Conservation (phyloP, 148 eudicot genomes). For the Rhododendron kiyosumense region DNA sequence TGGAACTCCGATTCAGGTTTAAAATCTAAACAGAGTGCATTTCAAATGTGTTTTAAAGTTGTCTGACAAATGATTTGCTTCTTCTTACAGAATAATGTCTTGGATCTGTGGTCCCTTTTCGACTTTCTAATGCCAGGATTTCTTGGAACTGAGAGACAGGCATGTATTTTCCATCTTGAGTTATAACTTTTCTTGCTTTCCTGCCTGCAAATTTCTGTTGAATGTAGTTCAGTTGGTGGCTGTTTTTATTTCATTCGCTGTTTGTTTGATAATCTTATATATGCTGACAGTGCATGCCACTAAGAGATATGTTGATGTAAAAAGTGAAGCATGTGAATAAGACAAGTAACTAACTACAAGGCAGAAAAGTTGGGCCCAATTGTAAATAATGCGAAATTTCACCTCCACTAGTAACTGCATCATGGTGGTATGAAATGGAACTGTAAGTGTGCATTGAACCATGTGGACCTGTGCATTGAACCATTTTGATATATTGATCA, state of each 20-base stretch:
- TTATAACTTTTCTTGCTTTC: neutral
- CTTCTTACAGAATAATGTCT: slow-evolving; percentile 68
- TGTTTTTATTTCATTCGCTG: neutral
- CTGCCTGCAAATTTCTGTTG: slow-evolving; percentile 5
- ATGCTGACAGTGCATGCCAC: neutral
- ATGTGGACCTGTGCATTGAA: neutral
- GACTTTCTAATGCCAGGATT: slow-evolving; percentile 99
- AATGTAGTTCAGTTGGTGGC: neutral
- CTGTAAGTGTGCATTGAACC: neutral
- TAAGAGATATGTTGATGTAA: neutral
- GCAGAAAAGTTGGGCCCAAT: neutral
- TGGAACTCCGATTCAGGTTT: slow-evolving; percentile 96
- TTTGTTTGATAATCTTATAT: neutral
- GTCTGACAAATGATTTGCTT: slow-evolving; percentile 1
- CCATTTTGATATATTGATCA: neutral
- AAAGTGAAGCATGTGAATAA: neutral
- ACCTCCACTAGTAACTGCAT: neutral
- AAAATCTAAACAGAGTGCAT: neutral
- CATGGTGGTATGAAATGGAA: neutral
- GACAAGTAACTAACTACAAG: neutral
- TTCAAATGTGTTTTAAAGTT: neutral
- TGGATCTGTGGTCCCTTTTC: slow-evolving; percentile 98
- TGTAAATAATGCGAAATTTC: neutral
- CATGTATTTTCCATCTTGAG: slow-evolving; percentile 16
- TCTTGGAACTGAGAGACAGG: slow-evolving; percentile 93